Conservation (phyloP, 139 green algal species). For the Astrephomene gubernaculifera region DNA sequence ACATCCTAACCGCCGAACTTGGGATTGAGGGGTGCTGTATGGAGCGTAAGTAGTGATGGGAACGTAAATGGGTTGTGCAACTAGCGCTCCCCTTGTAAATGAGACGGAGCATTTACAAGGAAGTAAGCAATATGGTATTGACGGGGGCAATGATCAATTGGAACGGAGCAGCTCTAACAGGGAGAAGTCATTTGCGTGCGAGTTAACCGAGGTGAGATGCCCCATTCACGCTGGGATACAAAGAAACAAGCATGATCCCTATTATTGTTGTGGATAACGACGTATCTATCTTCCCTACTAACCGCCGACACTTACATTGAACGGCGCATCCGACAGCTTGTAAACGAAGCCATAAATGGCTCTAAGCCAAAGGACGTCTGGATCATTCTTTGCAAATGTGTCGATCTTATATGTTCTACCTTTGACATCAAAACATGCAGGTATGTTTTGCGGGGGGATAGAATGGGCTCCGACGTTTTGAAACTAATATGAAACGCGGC, state of each 20-base stretch:
- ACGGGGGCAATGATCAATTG: background rate
- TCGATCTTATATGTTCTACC: background rate
- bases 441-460: background rate
- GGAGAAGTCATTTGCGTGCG: background rate
- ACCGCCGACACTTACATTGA: background rate
- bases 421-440: constrained; percentile 35
- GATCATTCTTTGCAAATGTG: constrained; percentile 2
- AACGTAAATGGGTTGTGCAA: constrained; percentile 9
- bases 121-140: too few relatives aligned
- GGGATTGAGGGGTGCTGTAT: too few relatives aligned
- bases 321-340: constrained; percentile 31
- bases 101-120: background rate
- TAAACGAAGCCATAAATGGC: constrained; percentile 9
- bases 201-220: constrained; percentile 1
- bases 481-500: too few relatives aligned
- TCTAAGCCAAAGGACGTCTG: constrained; percentile 36
- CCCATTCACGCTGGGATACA: too few relatives aligned
- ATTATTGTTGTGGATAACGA: too few relatives aligned
- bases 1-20: too few relatives aligned
- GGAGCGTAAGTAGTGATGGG: too few relatives aligned
- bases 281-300: background rate
- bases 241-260: too few relatives aligned
- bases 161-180: background rate
- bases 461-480: too few relatives aligned
- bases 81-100: background rate